phyloP scores from a whole-genome alignment of 495 filamentous ascomycete genomes.

The Pseudomonodictys pantanalensis region DNA sequence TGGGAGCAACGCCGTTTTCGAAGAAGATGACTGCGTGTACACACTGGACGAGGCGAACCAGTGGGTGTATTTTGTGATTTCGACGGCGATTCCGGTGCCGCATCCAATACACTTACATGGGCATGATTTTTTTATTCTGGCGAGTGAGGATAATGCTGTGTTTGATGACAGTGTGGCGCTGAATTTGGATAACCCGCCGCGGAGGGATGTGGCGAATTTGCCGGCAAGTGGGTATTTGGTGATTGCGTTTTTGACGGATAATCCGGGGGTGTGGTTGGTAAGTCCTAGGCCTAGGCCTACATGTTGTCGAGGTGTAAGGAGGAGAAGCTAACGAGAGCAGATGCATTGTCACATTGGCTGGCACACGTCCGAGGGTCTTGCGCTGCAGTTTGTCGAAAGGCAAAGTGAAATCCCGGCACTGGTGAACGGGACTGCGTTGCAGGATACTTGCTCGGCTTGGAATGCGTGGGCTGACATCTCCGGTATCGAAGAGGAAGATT shows the following conservation, averaged over 20 bases:
- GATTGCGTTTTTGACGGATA: constrained; percentile 39
- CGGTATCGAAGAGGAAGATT: constrained; percentile 22
- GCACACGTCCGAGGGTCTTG: constrained; percentile 29
- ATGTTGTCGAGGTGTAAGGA: background rate
- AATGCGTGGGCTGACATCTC: constrained; percentile 5
- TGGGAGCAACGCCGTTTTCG: constrained; percentile 36
- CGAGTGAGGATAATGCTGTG: constrained; percentile 17
- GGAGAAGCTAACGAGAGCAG: background rate
- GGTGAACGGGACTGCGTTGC: constrained; percentile 2
- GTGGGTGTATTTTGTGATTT: constrained; percentile 27
- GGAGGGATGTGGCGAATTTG: constrained; percentile 39
- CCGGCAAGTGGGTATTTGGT: constrained; percentile 37
- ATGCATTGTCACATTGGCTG: constrained; percentile 41
- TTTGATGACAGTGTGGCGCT: constrained; percentile 17
- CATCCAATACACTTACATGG: constrained; percentile 45
- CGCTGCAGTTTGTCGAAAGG: constrained; percentile 25
- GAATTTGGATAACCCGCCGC: constrained; percentile 35
- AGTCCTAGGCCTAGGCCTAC: background rate
- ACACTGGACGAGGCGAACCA: constrained; percentile 19
- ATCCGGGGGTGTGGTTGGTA: constrained; percentile 39
- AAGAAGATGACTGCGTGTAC: constrained; percentile 28
- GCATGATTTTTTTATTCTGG: constrained; percentile 43
- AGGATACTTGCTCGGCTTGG: constrained; percentile 18
- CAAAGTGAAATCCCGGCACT: constrained; percentile 18
- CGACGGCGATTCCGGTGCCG: constrained; percentile 28